A percentile compares a stretch with the other conserved stretches of the same genome.
Evolutionary conservation across 2,329 filamentous ascomycete genomes (phyloP).

Genomic region (Penicillium sp.): DNA sequence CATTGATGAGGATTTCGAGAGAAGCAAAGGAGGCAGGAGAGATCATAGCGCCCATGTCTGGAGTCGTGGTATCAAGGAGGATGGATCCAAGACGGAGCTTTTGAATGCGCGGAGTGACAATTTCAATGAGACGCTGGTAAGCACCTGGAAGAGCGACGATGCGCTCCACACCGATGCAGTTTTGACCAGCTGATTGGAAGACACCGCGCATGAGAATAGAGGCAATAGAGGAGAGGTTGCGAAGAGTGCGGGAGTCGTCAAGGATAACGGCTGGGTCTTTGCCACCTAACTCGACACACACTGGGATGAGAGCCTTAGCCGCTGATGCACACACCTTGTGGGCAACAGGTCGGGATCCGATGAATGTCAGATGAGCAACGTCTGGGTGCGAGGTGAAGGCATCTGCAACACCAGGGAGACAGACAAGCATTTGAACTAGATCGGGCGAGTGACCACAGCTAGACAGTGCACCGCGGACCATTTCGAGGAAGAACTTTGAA

Average conservation of each 20-base stretch:
- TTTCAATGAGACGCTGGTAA: slow-evolving; percentile 70
- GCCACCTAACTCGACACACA: slow-evolving; percentile 88
- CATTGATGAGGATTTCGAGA: slow-evolving; percentile 73
- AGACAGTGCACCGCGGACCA: slow-evolving; percentile 75
- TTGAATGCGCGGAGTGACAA: slow-evolving; percentile 72
- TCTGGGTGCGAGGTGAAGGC: slow-evolving; percentile 81
- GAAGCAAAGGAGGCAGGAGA: slow-evolving; percentile 73
- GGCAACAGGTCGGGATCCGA: slow-evolving; percentile 83
- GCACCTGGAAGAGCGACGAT: slow-evolving; percentile 77
- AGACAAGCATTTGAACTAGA: slow-evolving; percentile 80
- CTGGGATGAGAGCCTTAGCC: slow-evolving; percentile 80
- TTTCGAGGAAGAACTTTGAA: slow-evolving; percentile 74
- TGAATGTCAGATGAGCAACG: slow-evolving; percentile 91
- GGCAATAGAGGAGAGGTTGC: slow-evolving; percentile 67
- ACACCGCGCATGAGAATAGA: slow-evolving; percentile 87
- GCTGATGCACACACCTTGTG: slow-evolving; percentile 85
- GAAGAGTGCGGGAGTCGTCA: slow-evolving; percentile 65
- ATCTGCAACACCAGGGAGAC: slow-evolving; percentile 81
- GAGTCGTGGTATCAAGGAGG: slow-evolving; percentile 52
- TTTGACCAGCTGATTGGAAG: slow-evolving; percentile 94
- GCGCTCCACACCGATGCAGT: slow-evolving; percentile 96
- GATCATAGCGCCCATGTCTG: slow-evolving; percentile 87
- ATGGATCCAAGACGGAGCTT: slow-evolving; percentile 74
- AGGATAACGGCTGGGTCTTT: slow-evolving; percentile 92
- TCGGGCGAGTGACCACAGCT: slow-evolving; percentile 81